Evolutionary conservation across 2,329 filamentous ascomycete genomes (phyloP), one percentile per base, ranked within the genome.

Genomic region (Neurospora sp.): DNA sequence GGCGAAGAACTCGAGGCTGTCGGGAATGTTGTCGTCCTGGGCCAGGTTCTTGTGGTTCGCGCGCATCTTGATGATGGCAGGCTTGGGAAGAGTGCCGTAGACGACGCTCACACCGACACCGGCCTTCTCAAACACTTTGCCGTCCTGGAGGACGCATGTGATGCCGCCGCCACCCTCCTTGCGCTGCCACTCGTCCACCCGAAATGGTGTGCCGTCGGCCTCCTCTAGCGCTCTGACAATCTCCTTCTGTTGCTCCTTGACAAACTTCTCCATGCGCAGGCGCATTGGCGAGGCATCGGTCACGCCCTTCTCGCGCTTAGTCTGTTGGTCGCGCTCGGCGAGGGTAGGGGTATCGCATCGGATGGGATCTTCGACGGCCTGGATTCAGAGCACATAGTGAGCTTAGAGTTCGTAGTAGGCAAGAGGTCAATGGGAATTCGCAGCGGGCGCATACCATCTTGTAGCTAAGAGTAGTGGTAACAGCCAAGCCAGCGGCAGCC

Each of bases 81-180:
- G 86, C 76, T 92, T 91, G 40, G 94, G 94, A 2, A 99, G 86
- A 67, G 90, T 91, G 72, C 96, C 96, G 78, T 99, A 98, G 67
- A 99, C 96, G 72, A 98, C 89, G 70, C 92, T 96, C 77, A 95
- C 94, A 78, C 97, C 97, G 71, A 98, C 93, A 38, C 96, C 96
- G 66, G 92, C 96, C 82, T 99, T 99, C 81, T 99, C 96, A 77
- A 99, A 99, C 68, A 97, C 93, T 73, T 96, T 95, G 75, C 96
- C 94, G 74, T 97, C 93, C 80, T 99, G 96, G 19, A 99, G 84
- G 46, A 99, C 94, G 80, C 94, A 97, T 17, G 93, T 96, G 76
- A 95, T 94, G 74, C 96, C 96, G 70, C 96, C 96, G 58, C 96
- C 96, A 69, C 96, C 96, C 78, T 93, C 90, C 70, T 92, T 90